Base-by-base conservation (phyloP, 2,329 filamentous ascomycete species). In the Ophiocordyceps camponoti-rufipedis region DNA sequence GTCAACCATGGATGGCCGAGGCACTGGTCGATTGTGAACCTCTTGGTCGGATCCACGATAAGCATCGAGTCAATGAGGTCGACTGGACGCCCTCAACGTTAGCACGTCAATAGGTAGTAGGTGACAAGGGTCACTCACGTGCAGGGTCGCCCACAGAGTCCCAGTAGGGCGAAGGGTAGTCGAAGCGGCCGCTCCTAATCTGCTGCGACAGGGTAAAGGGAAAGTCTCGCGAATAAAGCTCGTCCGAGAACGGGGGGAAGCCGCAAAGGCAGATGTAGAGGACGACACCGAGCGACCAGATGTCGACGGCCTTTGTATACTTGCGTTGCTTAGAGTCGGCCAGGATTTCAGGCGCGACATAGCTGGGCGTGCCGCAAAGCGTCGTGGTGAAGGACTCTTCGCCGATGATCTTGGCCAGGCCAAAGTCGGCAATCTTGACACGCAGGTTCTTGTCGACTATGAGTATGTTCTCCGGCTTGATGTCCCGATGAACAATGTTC, bases 371-470 rank as follows among this genome's bases (percentile, higher is more conserved):
- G 50, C 91, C 91, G 59, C 91, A 91, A 50, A 98, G 68, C 1
- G 91, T 96, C 0, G 88, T 95, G 1, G 91, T 96, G 59, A 98
- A 98, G 0, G 89, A 95, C 58, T 95, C 87, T 60, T 98, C 91
- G 50, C 93, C 93, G 52, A 98, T 94, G 52, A 98, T 96, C 65
- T 98, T 98, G 40, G 91, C 89, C 35, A 98, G 72, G 42, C 91
- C 91, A 62, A 98, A 98, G 62, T 98, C 91, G 18, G 88, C 91
- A 49, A 98, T 67, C 64, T 98, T 98, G 51, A 94, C 81, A 48
- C 80, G 80, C 28, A 95, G 66, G 32, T 91, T 73, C 56, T 85
- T 86, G 62, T 95, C 86, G 5, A 82, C 78, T 33, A 98, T 68
- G 9, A 98, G 67, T 32, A 98, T 96, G 56, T 96, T 96, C 59